These are phyloP conservation scores for Pythium periplocum DNA, from an alignment of 352 stramenopile genomes.

Conservation along the genomic window DNA sequence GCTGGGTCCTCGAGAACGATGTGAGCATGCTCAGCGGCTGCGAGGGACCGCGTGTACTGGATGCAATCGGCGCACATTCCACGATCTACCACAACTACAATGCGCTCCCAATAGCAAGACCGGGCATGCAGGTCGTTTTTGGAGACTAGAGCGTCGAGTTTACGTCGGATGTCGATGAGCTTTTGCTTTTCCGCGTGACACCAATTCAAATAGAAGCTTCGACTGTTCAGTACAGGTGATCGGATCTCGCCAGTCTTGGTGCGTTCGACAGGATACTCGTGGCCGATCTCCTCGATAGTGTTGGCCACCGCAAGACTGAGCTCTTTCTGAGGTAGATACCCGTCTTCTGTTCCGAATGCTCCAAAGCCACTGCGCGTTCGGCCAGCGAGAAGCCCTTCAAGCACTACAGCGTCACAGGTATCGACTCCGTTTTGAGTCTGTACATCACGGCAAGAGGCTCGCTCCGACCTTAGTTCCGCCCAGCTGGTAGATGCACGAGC, in stretches of 20 bases:
- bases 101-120: conserved; percentile 32
- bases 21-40: conserved; percentile 25
- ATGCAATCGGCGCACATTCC: conserved; percentile 78
- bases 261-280: conserved; percentile 64
- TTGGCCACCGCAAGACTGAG: conserved; percentile 60
- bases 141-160: conserved; percentile 21
- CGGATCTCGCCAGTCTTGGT: conserved; percentile 36
- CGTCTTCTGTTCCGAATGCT: conserved; percentile 52
- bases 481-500: conserved; percentile 48
- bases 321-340: conserved; percentile 55
- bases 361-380: conserved; percentile 66
- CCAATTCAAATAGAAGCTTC: conserved; percentile 85
- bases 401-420: conserved; percentile 10
- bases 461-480: conserved; percentile 9
- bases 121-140: not conserved
- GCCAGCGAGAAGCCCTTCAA: conserved; percentile 33
- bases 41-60: conserved; percentile 44
- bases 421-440: not conserved
- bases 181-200: conserved; percentile 87
- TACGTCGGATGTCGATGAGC: conserved; percentile 65
- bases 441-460: not conserved
- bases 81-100: conserved; percentile 61
- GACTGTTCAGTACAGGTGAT: conserved; percentile 60
- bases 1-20: conserved; percentile 54
- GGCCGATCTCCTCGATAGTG: conserved; percentile 45